Conservation (phyloP, 805 yeast genomes). For the Ogataea haglerorum region DNA sequence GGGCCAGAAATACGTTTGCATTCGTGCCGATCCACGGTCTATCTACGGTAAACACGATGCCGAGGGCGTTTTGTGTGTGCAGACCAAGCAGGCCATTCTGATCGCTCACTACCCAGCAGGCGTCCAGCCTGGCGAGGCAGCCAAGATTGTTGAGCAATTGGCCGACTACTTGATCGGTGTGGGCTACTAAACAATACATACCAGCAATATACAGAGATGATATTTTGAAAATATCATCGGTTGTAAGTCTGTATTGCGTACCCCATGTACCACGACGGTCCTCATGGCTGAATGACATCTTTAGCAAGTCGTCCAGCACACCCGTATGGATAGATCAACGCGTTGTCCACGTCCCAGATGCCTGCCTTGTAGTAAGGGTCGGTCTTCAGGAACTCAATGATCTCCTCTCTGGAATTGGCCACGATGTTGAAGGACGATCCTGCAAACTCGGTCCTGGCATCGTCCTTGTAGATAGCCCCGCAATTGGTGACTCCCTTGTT, state of each 20-base stretch:
- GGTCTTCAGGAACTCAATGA: constrained; percentile 55
- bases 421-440: constrained; percentile 64
- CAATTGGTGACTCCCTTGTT: constrained; percentile 44
- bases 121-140: constrained; percentile 91
- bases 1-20: constrained; percentile 81
- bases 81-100: constrained; percentile 89
- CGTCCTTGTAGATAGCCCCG: constrained; percentile 51
- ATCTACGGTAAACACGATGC: constrained; percentile 90
- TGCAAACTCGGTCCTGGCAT: constrained; percentile 50
- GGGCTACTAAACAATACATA: constrained; percentile 52
- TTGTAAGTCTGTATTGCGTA: no score
- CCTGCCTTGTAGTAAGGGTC: constrained; percentile 65
- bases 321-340: constrained; percentile 52
- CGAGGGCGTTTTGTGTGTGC: constrained; percentile 84
- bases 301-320: constrained; percentile 44
- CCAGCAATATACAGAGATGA: not conserved
- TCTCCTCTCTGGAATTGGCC: constrained; percentile 65
- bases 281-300: constrained; percentile 20
- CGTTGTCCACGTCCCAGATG: constrained; percentile 71
- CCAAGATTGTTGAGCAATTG: constrained; percentile 89
- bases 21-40: constrained; percentile 88
- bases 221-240: not conserved
- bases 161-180: constrained; percentile 92
- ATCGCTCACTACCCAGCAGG: constrained; percentile 94
- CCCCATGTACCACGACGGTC: no score